These are phyloP conservation scores for Helotiales sp. DNA, from an alignment of 2,329 filamentous ascomycete genomes.

Conservation along the genomic window DNA sequence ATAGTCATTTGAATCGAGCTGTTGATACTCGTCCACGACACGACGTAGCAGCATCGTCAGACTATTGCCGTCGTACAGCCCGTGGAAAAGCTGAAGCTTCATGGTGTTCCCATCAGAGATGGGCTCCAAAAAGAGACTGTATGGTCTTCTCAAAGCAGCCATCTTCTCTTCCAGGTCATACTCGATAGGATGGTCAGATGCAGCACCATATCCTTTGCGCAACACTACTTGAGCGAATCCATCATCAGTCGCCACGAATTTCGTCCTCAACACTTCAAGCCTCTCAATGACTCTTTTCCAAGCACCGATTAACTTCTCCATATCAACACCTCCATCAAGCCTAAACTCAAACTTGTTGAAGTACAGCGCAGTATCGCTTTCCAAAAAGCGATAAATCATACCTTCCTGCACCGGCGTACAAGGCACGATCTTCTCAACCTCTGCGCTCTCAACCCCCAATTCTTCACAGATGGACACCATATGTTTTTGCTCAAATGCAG, in stretches of 20 bases:
- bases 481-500: conserved; percentile 46
- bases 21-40: conserved; percentile 59
- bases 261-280: conserved; percentile 72
- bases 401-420: conserved; percentile 88
- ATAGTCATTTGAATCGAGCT: conserved; percentile 34
- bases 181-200: conserved; percentile 46
- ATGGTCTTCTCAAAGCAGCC: conserved; percentile 37
- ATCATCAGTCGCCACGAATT: conserved; percentile 73
- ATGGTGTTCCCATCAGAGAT: conserved; percentile 46
- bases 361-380: conserved; percentile 65
- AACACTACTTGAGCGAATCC: conserved; percentile 78
- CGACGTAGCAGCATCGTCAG: conserved; percentile 68
- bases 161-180: conserved; percentile 35
- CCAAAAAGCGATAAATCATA: conserved; percentile 75
- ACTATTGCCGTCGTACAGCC: conserved; percentile 83
- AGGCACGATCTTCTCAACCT: conserved; percentile 76
- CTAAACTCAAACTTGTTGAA: conserved; percentile 76
- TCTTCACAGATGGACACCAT: conserved; percentile 46
- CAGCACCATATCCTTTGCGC: conserved; percentile 49
- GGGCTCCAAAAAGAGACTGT: conserved; percentile 26
- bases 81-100: conserved; percentile 78
- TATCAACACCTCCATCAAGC: conserved; percentile 53
- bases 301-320: conserved; percentile 55
- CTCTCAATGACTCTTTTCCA: conserved; percentile 59
- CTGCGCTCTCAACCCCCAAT: conserved; percentile 54